Percentiles rank a stretch among this genome's conserved stretches.
phyloP scores from a whole-genome alignment of 148 eudicot genomes.

The Silene uniflora region DNA sequence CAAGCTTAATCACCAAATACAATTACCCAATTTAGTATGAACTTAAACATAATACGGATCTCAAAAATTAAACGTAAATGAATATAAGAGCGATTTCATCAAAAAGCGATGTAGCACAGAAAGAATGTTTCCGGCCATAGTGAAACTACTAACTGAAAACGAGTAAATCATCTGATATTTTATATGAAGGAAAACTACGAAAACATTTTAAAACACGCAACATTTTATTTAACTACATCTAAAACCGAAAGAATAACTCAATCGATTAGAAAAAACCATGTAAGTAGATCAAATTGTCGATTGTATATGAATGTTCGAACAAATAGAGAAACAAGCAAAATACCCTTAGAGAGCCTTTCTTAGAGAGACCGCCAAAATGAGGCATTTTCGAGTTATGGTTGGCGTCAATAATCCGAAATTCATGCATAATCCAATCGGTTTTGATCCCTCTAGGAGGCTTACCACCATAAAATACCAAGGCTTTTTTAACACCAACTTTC shows the following conservation, averaged over 20 bases:
- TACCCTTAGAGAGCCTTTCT: constrained; percentile 39
- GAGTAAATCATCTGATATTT: no score
- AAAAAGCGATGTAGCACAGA: no score
- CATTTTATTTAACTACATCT: no score
- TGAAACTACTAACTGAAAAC: no score
- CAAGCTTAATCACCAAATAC: constrained; percentile 24
- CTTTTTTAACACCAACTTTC: constrained; percentile 58
- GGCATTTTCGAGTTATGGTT: constrained; percentile 30
- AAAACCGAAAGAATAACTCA: no score
- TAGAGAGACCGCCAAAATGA: constrained; percentile 26
- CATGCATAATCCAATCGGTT: constrained; percentile 64
- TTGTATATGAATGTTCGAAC: not conserved
- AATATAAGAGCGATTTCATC: no score
- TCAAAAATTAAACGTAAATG: not conserved
- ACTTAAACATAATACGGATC: not conserved
- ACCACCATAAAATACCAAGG: constrained; percentile 52
- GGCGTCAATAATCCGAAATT: constrained; percentile 36
- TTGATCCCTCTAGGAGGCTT: constrained; percentile 56
- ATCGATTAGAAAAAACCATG: no score
- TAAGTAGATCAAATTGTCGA: no score
- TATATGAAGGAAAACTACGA: no score
- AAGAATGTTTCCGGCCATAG: no score
- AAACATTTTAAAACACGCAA: no score
- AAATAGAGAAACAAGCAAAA: not conserved
- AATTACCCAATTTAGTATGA: not conserved